Evolutionary conservation across 805 yeast species (phyloP), one percentile per base, ranked within the genome.

Genomic region (Cyberlindnera bimundalis): DNA sequence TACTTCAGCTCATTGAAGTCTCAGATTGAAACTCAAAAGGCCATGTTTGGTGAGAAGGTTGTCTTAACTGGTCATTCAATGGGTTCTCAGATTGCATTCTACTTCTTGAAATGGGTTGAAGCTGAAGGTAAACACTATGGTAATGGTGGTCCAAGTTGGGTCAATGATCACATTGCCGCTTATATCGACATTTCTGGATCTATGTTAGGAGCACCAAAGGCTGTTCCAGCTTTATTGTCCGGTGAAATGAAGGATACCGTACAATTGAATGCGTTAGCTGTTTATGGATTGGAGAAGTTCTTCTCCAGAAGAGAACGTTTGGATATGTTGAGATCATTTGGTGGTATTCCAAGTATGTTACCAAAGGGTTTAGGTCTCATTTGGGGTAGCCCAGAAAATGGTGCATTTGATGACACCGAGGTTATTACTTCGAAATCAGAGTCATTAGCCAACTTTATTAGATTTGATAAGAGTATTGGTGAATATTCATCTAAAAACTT

Each of bases 231-330:
- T 1, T 67, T 93, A 44, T 62, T 93, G n/a, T 86, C 96, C 13
- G 99, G 99, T 13, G 99, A 93, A 64, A 93, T 93, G 98, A 87
- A 81, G 61, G 99, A 93, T 61, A 93, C 99, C 0, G 95, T 95
- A 23, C 96, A 91, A 56, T 69, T 93, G 59, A 93, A 93, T 60
- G 83, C 93, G 3, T 65, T 91, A 46, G 99, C 98, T 0, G 88
- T 91, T 49, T 88, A 86, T 56, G 99, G 97, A 1, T 72, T 93
- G 42, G 99, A 93, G 58, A 88, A 86, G 65, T 93, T 93, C 64
- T 89, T 93, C 62, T 83, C 93, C 37, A 76, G 96, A 59, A 76
- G 78, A 46, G 99, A 91, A 64, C 76, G 99, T 51, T 78, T 88
- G 6, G 95, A 87, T 47, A 71, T 93, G 84, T 59, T 89, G 35